Base-by-base conservation (phyloP, 768 basidiomycete species). In the Rhodotorula diobovata region DNA sequence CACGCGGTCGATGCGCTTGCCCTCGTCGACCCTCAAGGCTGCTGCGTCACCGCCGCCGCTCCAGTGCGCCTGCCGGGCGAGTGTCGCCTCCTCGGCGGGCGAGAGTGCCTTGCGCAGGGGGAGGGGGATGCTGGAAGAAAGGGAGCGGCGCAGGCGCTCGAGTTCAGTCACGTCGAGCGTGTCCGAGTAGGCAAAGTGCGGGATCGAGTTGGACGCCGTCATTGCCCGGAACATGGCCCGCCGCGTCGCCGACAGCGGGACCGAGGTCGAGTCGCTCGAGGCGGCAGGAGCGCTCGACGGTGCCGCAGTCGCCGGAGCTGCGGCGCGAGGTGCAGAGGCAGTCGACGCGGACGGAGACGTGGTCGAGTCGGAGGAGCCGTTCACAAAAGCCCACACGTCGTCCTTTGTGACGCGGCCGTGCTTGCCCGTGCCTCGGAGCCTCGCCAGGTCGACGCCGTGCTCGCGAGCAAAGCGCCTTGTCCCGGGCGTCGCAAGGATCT, bases 141-240 rank as follows among this genome's bases (percentile, higher is more conserved):
- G 72, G 43, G 35, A 35, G 32, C 66, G n/a, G 30, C 75, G 69
- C 21, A 76, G 56, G 8, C 70, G 66, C 32, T 74, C 72, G 61
- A 76, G 72, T 23, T 45, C 56, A 11, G 75, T 76, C 2, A 76
- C 75, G 64, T 76, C 75, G 54, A 76, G 43, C n/a, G 65, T 67
- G n/a, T 76, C 75, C 3, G 72, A 73, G 68, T 76, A 76, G 84
- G 90, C 89, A 72, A 94, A 94, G 77, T 89, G 89, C 28, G 91
- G 91, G 74, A 93, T 89, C 76, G 89, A 86, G 63, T 93, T 83
- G 76, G 90, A 90, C 14, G 60, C 25, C 18, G 84, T 85, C 91
- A 93, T 93, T 5, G 90, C 89, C 75, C 90, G 90, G 88, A 87
- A 93, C 91, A 93, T 94, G 18, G 87, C 87, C 77, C 87, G 86